A percentile compares a stretch with the other conserved stretches of the same genome.
Conservation (phyloP, 257 asterid species). For the Solanum paucissectum region DNA sequence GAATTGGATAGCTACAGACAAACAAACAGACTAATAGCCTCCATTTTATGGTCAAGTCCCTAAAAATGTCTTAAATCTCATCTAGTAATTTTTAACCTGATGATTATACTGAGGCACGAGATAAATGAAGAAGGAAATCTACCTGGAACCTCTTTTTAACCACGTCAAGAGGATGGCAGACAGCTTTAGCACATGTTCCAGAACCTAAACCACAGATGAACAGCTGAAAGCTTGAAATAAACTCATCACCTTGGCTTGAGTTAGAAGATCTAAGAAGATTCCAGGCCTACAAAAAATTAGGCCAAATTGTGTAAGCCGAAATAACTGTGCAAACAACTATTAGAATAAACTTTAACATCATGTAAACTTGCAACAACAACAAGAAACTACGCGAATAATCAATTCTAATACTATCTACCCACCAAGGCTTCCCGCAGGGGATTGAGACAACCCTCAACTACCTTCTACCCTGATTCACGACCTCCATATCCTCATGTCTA, state of each 20-base stretch:
- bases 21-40: neutral
- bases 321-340: neutral
- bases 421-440: neutral
- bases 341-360: neutral
- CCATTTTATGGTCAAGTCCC: neutral
- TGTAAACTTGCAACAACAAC: neutral
- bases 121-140: neutral
- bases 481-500: neutral
- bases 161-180: conserved; percentile 95
- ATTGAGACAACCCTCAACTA: neutral
- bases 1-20: neutral
- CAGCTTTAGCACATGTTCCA: conserved; percentile 79
- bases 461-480: neutral
- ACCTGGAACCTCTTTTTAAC: conserved; percentile 99
- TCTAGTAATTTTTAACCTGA: neutral
- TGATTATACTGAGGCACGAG: neutral
- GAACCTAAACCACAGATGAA: conserved; percentile 82
- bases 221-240: conserved; percentile 72
- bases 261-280: conserved; percentile 33
- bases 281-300: conserved; percentile 45
- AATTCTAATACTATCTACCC: neutral
- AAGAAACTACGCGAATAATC: neutral
- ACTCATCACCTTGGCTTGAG: conserved; percentile 13
- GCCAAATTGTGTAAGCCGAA: neutral
- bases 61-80: neutral